Percentiles rank a stretch among this genome's conserved stretches.
Conservation (phyloP, 352 stramenopile genomes). For the Phytophthora foliorum region DNA sequence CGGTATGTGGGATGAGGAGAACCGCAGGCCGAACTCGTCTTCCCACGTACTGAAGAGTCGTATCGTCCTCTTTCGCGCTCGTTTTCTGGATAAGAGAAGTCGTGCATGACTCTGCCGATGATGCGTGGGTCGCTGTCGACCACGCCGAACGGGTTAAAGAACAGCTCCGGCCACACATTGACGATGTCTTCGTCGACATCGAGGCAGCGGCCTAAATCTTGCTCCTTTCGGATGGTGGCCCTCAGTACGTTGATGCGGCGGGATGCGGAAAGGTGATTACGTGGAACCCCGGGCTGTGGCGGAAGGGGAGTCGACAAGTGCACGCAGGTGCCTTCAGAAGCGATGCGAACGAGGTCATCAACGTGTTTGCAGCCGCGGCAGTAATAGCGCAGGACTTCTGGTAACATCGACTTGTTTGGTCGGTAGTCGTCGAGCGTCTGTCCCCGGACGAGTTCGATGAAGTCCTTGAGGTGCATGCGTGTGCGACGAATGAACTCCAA, state of each 20-base stretch:
- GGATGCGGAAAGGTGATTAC: neutral
- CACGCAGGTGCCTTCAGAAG: neutral
- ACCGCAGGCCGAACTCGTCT: neutral
- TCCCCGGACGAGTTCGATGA: slow-evolving; percentile 4
- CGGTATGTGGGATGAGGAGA: neutral
- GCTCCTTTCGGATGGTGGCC: slow-evolving; percentile 15
- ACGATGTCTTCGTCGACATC: slow-evolving; percentile 7
- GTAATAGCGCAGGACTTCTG: neutral
- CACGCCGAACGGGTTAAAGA: slow-evolving; percentile 23
- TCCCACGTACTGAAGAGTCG: neutral
- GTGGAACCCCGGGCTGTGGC: neutral
- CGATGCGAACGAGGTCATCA: neutral
- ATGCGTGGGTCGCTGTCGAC: neutral
- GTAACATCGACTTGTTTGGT: slow-evolving; percentile 3
- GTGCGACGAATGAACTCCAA: neutral
- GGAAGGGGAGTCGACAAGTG: neutral
- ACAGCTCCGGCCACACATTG: slow-evolving; percentile 7
- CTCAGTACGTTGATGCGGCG: neutral
- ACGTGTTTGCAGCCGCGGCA: neutral
- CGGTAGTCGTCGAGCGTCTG: neutral
- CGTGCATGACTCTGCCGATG: slow-evolving; percentile 20
- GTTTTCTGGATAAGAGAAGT: slow-evolving; percentile 22
- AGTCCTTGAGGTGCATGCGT: neutral
- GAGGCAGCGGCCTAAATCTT: neutral
- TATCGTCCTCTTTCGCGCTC: too few relatives aligned